phyloP scores from a whole-genome alignment of 495 filamentous ascomycete species.

The Neurospora discreta region DNA sequence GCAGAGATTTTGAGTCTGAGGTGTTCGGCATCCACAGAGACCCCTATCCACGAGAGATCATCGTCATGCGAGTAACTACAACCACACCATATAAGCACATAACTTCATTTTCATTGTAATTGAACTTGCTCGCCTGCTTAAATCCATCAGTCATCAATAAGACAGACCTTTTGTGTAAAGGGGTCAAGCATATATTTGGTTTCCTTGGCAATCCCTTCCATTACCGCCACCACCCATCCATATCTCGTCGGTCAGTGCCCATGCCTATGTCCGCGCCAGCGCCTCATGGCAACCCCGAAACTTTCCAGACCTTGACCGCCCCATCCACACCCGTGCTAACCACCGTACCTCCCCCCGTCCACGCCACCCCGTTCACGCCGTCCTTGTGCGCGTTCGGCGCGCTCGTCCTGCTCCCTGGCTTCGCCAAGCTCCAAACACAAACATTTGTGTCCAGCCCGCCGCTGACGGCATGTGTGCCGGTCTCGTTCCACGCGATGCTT shows the following conservation, averaged over 20 bases:
- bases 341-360: constrained; percentile 64
- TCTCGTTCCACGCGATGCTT: constrained; percentile 68
- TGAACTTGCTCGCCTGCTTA: not conserved
- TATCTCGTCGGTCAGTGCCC: not conserved
- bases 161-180: not conserved
- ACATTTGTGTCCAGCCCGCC: constrained; percentile 84
- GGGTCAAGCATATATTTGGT: not conserved
- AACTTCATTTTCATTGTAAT: not conserved
- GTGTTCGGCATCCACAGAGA: not conserved
- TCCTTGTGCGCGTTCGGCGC: constrained; percentile 84
- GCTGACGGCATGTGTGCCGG: constrained; percentile 66
- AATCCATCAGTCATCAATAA: not conserved
- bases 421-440: constrained; percentile 79
- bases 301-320: constrained; percentile 79
- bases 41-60: not conserved
- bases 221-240: not conserved
- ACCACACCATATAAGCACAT: not conserved
- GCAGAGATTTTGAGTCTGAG: not conserved
- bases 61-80: too few relatives aligned
- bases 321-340: constrained; percentile 79
- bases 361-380: constrained; percentile 79
- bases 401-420: constrained; percentile 71
- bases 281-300: constrained; percentile 47
- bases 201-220: not conserved
- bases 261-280: not conserved